A percentile compares a stretch with the other conserved stretches of the same genome.
These are phyloP conservation scores for Tetragonia tetragonoides DNA, from an alignment of 148 eudicot genomes.

Conservation along the genomic window DNA sequence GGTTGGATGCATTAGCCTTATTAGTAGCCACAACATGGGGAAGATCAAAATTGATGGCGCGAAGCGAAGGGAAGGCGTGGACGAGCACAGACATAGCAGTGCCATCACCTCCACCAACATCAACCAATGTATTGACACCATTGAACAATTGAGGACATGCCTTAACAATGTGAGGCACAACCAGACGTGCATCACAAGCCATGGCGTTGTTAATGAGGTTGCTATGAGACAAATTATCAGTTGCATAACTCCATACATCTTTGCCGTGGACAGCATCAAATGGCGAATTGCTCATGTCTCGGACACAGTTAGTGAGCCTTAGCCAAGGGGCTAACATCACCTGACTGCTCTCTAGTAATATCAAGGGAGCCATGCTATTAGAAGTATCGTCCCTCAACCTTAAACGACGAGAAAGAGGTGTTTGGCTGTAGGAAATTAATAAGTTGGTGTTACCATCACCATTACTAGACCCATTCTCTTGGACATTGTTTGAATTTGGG, in stretches of 20 bases:
- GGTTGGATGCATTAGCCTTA: background rate
- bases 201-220: slow-evolving; percentile 47
- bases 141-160: slow-evolving; percentile 41
- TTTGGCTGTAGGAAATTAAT: slow-evolving; percentile 32
- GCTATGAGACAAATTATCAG: slow-evolving; percentile 18
- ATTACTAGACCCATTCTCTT: too few species aligned
- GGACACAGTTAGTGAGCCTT: slow-evolving; percentile 35
- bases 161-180: slow-evolving; percentile 34
- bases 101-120: slow-evolving; percentile 82
- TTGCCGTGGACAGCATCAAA: slow-evolving; percentile 47
- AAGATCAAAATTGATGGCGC: slow-evolving; percentile 69
- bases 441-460: background rate
- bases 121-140: slow-evolving; percentile 53
- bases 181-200: slow-evolving; percentile 52
- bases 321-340: slow-evolving; percentile 59
- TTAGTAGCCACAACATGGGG: slow-evolving; percentile 51
- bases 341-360: slow-evolving; percentile 46
- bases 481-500: too few species aligned
- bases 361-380: slow-evolving; percentile 38
- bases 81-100: slow-evolving; percentile 41
- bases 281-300: slow-evolving; percentile 18
- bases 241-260: slow-evolving; percentile 50
- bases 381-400: background rate
- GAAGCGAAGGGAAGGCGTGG: slow-evolving; percentile 47
- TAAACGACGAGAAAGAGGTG: slow-evolving; percentile 56